Percentiles rank a stretch among this genome's conserved stretches.
Evolutionary conservation across 1,284 basidiomycete genomes (phyloP).

Genomic region (Cutaneotrichosporon mucoides): DNA sequence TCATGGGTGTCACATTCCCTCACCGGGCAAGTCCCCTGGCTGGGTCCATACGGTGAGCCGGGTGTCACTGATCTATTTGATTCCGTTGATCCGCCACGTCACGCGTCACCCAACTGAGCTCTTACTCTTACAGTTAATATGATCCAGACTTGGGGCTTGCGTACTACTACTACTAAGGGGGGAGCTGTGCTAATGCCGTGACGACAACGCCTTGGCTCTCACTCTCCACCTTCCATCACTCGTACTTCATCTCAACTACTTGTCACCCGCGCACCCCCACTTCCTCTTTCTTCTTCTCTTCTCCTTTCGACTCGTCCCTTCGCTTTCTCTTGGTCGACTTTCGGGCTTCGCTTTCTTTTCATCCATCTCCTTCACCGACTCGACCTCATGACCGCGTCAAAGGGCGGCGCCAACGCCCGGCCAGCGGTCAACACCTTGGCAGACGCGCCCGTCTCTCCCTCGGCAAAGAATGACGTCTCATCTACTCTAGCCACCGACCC

Average conservation of each 20-base stretch:
- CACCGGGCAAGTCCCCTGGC: not conserved
- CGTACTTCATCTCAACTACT: not conserved
- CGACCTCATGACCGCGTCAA: not conserved
- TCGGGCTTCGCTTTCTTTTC: not conserved
- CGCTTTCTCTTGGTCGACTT: not conserved
- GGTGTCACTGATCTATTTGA: not conserved
- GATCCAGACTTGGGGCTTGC: too few relatives aligned
- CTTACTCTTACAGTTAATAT: too few relatives aligned
- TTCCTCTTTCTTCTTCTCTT: not conserved
- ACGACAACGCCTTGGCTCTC: too few relatives aligned
- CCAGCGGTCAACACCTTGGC: not conserved
- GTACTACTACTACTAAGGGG: too few relatives aligned
- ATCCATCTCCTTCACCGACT: not conserved
- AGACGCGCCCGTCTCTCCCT: too few relatives aligned
- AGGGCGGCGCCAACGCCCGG: not conserved
- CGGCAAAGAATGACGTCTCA: not conserved
- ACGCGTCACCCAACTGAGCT: not conserved
- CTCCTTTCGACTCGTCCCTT: not conserved
- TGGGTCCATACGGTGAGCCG: not conserved
- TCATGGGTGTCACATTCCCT: not conserved
- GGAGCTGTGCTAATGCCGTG: too few relatives aligned
- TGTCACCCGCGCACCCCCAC: too few relatives aligned
- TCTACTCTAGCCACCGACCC: constrained; percentile 34
- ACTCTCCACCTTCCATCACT: not conserved
- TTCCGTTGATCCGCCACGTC: constrained; percentile 2